Percentiles rank a stretch among this genome's conserved stretches.
Conservation (phyloP, 306 rosid species). For the Biancaea sappan region DNA sequence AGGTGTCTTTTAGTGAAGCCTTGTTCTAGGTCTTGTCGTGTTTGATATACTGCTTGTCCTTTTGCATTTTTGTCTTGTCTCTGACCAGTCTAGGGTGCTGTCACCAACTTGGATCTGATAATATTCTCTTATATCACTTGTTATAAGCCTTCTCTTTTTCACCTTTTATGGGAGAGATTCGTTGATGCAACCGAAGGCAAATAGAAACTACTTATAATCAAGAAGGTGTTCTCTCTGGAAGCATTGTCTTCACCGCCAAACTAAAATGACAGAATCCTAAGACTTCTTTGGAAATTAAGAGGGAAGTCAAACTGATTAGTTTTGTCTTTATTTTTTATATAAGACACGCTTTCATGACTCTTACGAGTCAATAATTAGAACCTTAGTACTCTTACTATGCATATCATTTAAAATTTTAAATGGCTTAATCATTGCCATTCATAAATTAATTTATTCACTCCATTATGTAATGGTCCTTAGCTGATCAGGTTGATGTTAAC, state of each 20-base stretch:
- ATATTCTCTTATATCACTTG: neutral
- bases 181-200: conserved; percentile 38
- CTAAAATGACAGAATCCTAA: neutral
- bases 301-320: neutral
- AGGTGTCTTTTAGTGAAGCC: neutral
- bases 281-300: neutral
- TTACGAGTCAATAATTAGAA: neutral
- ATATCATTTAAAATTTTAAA: too few relatives aligned
- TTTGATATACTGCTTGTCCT: neutral
- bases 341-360: neutral
- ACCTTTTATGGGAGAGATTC: neutral
- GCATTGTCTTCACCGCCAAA: conserved; percentile 27
- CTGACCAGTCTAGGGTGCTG: neutral
- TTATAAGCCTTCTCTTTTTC: neutral
- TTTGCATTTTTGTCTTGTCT: conserved; percentile 6
- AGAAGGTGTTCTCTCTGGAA: conserved; percentile 9
- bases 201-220: neutral
- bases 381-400: neutral
- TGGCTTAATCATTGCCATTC: neutral
- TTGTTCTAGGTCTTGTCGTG: neutral
- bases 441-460: neutral
- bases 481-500: conserved; percentile 25
- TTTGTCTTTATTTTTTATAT: conserved; percentile 6
- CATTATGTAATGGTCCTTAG: neutral
- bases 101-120: neutral